Evolutionary conservation across 2,329 filamentous ascomycete species (phyloP), one percentile per base, ranked within the genome.

Genomic region (Aspergillus quadricinctus): DNA sequence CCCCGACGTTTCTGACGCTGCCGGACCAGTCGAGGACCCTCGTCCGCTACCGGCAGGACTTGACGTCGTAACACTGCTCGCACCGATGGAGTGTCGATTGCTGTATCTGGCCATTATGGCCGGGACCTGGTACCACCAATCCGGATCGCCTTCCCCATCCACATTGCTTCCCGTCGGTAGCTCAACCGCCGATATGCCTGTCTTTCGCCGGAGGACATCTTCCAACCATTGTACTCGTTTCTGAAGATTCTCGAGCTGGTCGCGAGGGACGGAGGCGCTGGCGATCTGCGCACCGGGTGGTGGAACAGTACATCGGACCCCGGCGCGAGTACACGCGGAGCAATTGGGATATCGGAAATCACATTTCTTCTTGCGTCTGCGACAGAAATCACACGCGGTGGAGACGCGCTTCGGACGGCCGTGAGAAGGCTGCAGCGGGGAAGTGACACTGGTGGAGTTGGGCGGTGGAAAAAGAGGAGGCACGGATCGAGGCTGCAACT

Each of bases 311-410:
- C 72, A 75, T 48, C 72, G 71, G 25, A 75, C 72, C n/a, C 72
- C 71, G 40, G 72, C 72, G 49, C 72, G 71, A 14, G 70, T 71
- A 53, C 72, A 75, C 19, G 72, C 72, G 28, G 71, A 73, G 53
- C 72, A 75, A 57, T 75, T 75, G 29, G 72, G 72, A 50, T 75
- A 75, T 45, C 71, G 71, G 51, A 75, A 75, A 57, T 75, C 72
- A 58, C 72, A 75, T 67, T 75, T 75, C 61, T 75, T 75, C 62
- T 75, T 75, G 7, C 72, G 63, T 55, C 72, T 74, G 55, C 72
- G 69, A 66, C 72, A 75, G 49, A 75, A 75, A 46, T 75, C 72
- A 56, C 72, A 75, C 23, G 72, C 72, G 1, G 71, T 75, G 27
- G 72, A 74, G 14, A 75, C 72, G 35, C 72, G 72, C 57, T 75